Base-by-base conservation (phyloP, 176 grass and related monocot genomes). In the Triticum urartu region DNA sequence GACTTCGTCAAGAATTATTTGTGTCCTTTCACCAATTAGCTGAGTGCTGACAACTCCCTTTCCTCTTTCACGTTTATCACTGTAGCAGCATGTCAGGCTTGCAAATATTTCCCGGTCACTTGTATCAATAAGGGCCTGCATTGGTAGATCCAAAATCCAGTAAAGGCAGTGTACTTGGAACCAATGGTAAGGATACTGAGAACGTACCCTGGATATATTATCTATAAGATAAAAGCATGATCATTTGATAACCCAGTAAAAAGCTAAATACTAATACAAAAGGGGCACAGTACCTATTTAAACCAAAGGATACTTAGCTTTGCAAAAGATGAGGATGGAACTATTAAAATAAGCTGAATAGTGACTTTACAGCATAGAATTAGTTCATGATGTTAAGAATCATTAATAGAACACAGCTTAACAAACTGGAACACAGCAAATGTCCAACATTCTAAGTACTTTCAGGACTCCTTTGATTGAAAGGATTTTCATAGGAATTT, bases 1-100 rank as follows among this genome's bases (percentile, higher is more conserved):
- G 71, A 90, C 81, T 94, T 98, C 96, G 6, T 95, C 92, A 47
- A 95, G 93, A 95, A 98, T 94, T 89, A 98, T 98, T 45, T 94
- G 91, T 86, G 96, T 84, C 79, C 93, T 95, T 88, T 98, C 96
- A 88, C 92, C 85, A 76, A 98, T 98, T 54, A 98, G 84, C 91
- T 95, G 79, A 68, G 93, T 98, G 69, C 93, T 91, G 43, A 98
- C 93, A 84, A 92, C 86, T 35, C 93, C 96, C 67, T 94, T 98
- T 90, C 88, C 88, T 88, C 73, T 91, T 90, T 87, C 79, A 87
- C 91, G 86, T 67, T 90, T 83, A 85, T 91, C 87, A 88, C 77
- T 91, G 81, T 95, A 98, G 84, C 85, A 98, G 83, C 96, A 91
- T 86, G 93, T 94, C 90, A 98, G 87, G 83, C 90, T 98, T 50